phyloP scores from a whole-genome alignment of 1,284 basidiomycete species.

The Irpex rosettiformis region DNA sequence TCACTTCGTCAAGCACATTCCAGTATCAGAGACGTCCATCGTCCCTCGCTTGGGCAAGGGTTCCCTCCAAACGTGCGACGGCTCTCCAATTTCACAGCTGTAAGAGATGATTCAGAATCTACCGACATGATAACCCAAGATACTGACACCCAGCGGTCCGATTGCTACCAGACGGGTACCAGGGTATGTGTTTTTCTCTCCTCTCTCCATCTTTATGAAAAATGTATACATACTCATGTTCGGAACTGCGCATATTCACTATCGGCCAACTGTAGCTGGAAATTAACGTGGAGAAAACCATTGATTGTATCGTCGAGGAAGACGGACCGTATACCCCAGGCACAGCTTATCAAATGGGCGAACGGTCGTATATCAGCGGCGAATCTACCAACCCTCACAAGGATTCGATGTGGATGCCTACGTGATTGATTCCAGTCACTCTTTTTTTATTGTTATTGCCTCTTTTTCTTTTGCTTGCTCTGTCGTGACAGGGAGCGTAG shows the following conservation, averaged over 20 bases:
- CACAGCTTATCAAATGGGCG: conserved; percentile 6
- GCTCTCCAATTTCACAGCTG: conserved; percentile 9
- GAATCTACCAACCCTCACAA: background rate
- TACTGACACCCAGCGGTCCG: background rate
- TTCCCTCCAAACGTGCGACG: background rate
- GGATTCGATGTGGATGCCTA: background rate
- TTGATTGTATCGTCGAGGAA: conserved; percentile 23
- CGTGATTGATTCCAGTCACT: background rate
- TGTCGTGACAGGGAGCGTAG: background rate
- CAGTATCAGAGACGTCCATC: conserved; percentile 5
- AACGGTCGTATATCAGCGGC: conserved; percentile 1
- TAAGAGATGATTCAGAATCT: background rate
- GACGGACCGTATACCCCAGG: conserved; percentile 7
- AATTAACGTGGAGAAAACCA: conserved; percentile 28
- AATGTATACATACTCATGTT: background rate
- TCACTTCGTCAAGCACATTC: conserved; percentile 15
- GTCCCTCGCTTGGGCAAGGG: background rate
- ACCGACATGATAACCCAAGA: background rate
- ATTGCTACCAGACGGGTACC: background rate
- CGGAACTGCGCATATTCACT: background rate
- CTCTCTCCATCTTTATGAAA: background rate
- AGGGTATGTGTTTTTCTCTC: background rate
- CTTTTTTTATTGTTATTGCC: too few species aligned
- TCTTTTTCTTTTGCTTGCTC: too few species aligned
- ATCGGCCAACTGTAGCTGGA: conserved; percentile 17